Conservation (phyloP, 2,329 filamentous ascomycete genomes). For the Coniochaeta sp. region DNA sequence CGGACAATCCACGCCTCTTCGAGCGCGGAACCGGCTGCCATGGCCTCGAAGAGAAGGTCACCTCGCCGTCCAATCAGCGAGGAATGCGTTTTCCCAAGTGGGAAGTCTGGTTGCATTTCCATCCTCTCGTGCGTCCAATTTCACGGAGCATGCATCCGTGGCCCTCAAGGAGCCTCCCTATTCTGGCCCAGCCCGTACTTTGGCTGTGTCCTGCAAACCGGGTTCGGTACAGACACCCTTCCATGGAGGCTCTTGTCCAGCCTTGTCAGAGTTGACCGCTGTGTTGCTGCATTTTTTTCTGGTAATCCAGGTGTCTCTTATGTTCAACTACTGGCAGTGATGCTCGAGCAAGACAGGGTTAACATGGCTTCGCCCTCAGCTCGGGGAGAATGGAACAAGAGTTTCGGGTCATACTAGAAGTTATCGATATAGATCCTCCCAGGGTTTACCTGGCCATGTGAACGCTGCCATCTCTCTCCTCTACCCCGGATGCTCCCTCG, state of each 20-base stretch:
- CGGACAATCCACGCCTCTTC: neutral
- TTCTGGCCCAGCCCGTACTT: neutral
- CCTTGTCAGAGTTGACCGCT: neutral
- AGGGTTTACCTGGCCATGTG: neutral
- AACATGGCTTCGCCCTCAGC: neutral
- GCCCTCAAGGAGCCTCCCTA: neutral
- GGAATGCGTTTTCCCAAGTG: neutral
- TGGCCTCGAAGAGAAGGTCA: neutral
- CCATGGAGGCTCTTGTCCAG: neutral
- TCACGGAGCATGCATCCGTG: conserved; percentile 1
- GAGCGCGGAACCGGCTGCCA: neutral
- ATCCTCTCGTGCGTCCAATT: neutral
- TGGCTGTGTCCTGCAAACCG: neutral
- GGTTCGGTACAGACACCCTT: neutral
- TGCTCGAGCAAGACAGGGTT: neutral
- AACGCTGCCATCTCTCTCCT: neutral
- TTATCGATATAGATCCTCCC: neutral
- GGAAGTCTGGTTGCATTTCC: neutral
- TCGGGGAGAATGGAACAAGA: neutral
- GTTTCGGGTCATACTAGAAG: neutral
- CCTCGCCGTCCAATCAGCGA: neutral
- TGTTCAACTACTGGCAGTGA: neutral
- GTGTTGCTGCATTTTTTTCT: neutral
- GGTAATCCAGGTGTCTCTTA: neutral
- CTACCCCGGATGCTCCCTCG: conserved; percentile 9